These are phyloP conservation scores for Penicillium sp. DNA, from an alignment of 2,329 filamentous ascomycete genomes.

Conservation along the genomic window DNA sequence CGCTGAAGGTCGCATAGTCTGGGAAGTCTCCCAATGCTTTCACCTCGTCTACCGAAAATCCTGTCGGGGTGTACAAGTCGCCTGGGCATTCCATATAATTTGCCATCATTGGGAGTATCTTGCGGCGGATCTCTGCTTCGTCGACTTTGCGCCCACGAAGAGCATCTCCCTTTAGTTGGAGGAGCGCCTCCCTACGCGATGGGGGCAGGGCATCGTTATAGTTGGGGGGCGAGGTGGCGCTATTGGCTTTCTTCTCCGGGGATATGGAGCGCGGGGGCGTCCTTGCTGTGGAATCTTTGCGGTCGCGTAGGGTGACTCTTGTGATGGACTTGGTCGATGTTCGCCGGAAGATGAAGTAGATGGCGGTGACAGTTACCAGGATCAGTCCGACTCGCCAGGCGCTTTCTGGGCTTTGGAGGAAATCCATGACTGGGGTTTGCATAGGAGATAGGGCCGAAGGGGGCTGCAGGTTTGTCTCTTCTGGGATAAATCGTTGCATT, in stretches of 20 bases:
- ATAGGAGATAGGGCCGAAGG: slow-evolving; percentile 5
- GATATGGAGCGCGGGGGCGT: slow-evolving; percentile 56
- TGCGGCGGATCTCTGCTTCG: slow-evolving; percentile 34
- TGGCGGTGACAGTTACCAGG: slow-evolving; percentile 21
- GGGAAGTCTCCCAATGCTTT: slow-evolving; percentile 71
- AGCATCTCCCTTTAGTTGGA: slow-evolving; percentile 23
- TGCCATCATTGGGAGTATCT: slow-evolving; percentile 41
- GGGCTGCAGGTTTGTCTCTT: no score
- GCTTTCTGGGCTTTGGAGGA: slow-evolving; percentile 13
- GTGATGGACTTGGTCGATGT: slow-evolving; percentile 42
- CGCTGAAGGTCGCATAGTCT: slow-evolving; percentile 71
- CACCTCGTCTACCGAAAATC: slow-evolving; percentile 68
- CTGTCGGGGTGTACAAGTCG: slow-evolving; percentile 60
- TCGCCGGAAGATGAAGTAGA: slow-evolving; percentile 30
- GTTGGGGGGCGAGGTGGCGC: slow-evolving; percentile 29
- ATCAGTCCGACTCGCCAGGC: slow-evolving; percentile 26
- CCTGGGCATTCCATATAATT: slow-evolving; percentile 39
- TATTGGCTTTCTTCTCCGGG: slow-evolving; percentile 45
- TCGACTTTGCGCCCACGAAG: slow-evolving; percentile 26
- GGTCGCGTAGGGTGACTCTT: slow-evolving; percentile 38
- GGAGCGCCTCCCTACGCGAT: slow-evolving; percentile 49
- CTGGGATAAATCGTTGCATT: background rate
- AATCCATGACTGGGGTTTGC: slow-evolving; percentile 20
- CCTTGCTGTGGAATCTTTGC: slow-evolving; percentile 47
- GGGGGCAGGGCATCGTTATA: slow-evolving; percentile 55